Evolutionary conservation across 805 yeast genomes (phyloP).

Genomic region (Metschnikowia corniflorae): DNA sequence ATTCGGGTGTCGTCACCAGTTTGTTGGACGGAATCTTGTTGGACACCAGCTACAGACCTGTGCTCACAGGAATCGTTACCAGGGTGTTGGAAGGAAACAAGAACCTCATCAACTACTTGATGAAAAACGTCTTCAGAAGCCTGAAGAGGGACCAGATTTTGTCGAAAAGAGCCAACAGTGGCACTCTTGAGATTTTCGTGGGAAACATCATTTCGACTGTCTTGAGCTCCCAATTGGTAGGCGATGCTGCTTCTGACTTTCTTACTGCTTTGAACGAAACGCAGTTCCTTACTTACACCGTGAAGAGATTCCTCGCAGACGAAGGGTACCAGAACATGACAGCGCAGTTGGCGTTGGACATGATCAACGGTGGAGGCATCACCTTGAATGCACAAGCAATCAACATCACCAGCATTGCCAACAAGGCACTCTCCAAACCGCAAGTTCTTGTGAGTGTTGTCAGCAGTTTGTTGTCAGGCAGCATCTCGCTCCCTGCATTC

Average conservation of each 20-base stretch:
- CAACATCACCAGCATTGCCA: slow-evolving; percentile 27
- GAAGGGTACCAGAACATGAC: slow-evolving; percentile 36
- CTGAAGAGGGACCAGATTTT: slow-evolving; percentile 17
- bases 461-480: slow-evolving; percentile 24
- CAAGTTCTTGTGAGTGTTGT: slow-evolving; percentile 19
- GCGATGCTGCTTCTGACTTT: slow-evolving; percentile 23
- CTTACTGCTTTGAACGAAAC: slow-evolving; percentile 40
- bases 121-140: slow-evolving; percentile 20
- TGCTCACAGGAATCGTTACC: slow-evolving; percentile 28
- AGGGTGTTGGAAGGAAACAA: slow-evolving; percentile 32
- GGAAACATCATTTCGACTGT: slow-evolving; percentile 27
- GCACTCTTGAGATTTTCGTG: slow-evolving; percentile 26
- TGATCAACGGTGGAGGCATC: slow-evolving; percentile 27
- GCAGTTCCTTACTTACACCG: slow-evolving; percentile 34
- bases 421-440: slow-evolving; percentile 25
- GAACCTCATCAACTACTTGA: slow-evolving; percentile 21
- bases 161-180: slow-evolving; percentile 17
- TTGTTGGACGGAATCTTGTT: slow-evolving; percentile 36
- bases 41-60: slow-evolving; percentile 32
- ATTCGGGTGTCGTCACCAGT: slow-evolving; percentile 35
- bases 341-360: slow-evolving; percentile 28
- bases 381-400: slow-evolving; percentile 20
- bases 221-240: slow-evolving; percentile 27
- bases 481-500: slow-evolving; percentile 13
- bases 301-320: slow-evolving; percentile 34